Evolutionary conservation across 257 asterid genomes (phyloP).

Genomic region (Gentiana straminea): DNA sequence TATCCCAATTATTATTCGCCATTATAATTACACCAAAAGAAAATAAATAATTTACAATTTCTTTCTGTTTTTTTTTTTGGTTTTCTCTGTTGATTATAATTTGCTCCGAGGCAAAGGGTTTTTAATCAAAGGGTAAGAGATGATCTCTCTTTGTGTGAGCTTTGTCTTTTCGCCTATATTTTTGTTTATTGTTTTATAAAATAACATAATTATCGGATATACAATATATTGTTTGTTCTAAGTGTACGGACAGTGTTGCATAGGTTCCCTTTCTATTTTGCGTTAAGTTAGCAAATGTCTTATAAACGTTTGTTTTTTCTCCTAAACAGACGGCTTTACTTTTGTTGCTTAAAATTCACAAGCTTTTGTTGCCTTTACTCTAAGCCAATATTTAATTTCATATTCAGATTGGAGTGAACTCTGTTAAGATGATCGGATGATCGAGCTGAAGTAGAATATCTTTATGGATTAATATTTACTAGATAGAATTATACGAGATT

Average conservation of each 20-base stretch:
- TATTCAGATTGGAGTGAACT: too few relatives aligned
- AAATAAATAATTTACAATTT: not conserved
- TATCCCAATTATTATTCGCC: constrained; percentile 11
- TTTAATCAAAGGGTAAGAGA: constrained; percentile 29
- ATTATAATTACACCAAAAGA: constrained; percentile 11
- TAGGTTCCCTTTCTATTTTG: not conserved
- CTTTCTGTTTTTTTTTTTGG: not conserved
- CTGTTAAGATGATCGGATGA: too few relatives aligned
- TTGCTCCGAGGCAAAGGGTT: constrained; percentile 26
- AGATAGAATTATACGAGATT: too few relatives aligned
- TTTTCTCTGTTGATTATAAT: not conserved
- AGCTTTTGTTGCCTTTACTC: too few relatives aligned
- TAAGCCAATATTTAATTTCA: too few relatives aligned
- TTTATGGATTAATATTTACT: too few relatives aligned
- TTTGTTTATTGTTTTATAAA: not conserved
- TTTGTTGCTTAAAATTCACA: too few relatives aligned
- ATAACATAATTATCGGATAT: constrained; percentile 3
- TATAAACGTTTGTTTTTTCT: too few relatives aligned
- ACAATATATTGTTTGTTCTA: constrained; percentile 7
- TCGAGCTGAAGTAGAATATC: too few relatives aligned
- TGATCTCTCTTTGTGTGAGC: constrained; percentile 9
- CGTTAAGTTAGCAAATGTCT: not conserved
- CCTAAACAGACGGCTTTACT: too few relatives aligned
- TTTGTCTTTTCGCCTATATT: constrained; percentile 3
- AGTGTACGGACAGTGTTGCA: constrained; percentile 7